Evolutionary conservation across 768 basidiomycete genomes (phyloP).

Genomic region (Tremella fuciformis): DNA sequence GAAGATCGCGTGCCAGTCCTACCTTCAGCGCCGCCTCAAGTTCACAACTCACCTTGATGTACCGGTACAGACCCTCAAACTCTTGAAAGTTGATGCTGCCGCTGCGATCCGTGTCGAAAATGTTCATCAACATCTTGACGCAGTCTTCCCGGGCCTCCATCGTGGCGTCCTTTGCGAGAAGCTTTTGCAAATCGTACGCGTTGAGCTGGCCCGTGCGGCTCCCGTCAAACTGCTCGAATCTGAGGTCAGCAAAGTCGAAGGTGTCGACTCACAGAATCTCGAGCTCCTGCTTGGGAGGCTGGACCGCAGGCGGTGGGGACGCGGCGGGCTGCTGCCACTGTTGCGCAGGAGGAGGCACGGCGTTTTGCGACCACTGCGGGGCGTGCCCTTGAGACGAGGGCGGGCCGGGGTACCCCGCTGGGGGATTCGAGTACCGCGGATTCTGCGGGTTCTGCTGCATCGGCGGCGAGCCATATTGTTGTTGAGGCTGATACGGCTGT

Average conservation of each 20-base stretch:
- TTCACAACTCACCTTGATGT: conserved; percentile 44
- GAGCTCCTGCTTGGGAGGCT: conserved; percentile 31
- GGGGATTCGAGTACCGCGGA: too few relatives aligned
- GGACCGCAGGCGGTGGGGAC: conserved; percentile 13
- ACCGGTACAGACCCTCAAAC: conserved; percentile 50
- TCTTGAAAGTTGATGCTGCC: conserved; percentile 51
- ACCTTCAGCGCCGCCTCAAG: too few relatives aligned
- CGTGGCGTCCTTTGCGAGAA: conserved; percentile 47
- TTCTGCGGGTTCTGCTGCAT: neutral
- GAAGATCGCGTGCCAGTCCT: conserved; percentile 53
- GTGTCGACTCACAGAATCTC: conserved; percentile 29
- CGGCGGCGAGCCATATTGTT: conserved; percentile 8
- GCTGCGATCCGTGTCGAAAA: conserved; percentile 51
- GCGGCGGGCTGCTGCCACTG: conserved; percentile 4
- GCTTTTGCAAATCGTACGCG: conserved; percentile 44
- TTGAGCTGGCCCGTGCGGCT: conserved; percentile 43
- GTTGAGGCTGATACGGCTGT: conserved; percentile 14
- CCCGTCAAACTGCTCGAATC: conserved; percentile 48
- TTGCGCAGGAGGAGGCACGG: conserved; percentile 26
- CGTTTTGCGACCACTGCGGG: conserved; percentile 24
- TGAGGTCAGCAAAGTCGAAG: conserved; percentile 18
- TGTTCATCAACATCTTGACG: conserved; percentile 52
- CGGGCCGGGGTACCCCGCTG: neutral
- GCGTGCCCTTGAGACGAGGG: conserved; percentile 17
- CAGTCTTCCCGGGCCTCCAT: conserved; percentile 52